A percentile compares a stretch with the other conserved stretches of the same genome.
These are phyloP conservation scores for Psidium guajava DNA, from an alignment of 345 rosid genomes.

Conservation along the genomic window DNA sequence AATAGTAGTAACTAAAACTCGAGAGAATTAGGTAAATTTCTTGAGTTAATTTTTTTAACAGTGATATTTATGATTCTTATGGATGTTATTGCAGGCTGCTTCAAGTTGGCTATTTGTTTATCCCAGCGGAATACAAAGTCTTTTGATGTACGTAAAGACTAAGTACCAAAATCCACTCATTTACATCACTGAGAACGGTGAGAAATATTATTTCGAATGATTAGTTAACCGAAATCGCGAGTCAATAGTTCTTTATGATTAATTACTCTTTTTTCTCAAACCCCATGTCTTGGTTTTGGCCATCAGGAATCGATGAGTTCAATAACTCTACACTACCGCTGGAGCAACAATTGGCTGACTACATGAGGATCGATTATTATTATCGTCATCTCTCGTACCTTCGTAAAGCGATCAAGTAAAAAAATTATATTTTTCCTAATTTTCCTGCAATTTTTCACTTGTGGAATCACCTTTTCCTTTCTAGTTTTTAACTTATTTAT, in stretches of 20 bases:
- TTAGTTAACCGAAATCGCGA: not conserved
- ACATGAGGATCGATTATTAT: slow-evolving; percentile 21
- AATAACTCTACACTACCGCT: slow-evolving; percentile 18
- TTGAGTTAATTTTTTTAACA: too few relatives aligned
- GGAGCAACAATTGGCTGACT: slow-evolving; percentile 21
- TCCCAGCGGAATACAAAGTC: slow-evolving; percentile 4
- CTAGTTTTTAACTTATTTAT: not conserved
- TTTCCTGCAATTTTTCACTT: not conserved
- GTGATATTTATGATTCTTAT: not conserved
- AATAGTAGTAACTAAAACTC: not conserved
- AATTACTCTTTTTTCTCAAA: not conserved
- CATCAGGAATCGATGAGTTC: slow-evolving; percentile 24
- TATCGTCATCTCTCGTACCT: slow-evolving; percentile 21
- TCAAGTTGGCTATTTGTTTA: slow-evolving; percentile 7
- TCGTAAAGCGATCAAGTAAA: slow-evolving; percentile 22
- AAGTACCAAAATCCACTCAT: slow-evolving; percentile 4
- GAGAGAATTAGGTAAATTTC: not conserved
- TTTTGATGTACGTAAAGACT: not conserved
- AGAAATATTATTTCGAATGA: not conserved
- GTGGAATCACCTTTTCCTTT: not conserved
- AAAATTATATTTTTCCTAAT: not conserved
- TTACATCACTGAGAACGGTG: slow-evolving; percentile 12
- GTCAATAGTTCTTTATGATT: not conserved
- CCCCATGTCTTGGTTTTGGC: not conserved
- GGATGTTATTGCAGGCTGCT: slow-evolving; percentile 5